A percentile compares a stretch with the other conserved stretches of the same genome.
Evolutionary conservation across 116 monocot species (phyloP).

Genomic region (Papilionanthe hybrid): DNA sequence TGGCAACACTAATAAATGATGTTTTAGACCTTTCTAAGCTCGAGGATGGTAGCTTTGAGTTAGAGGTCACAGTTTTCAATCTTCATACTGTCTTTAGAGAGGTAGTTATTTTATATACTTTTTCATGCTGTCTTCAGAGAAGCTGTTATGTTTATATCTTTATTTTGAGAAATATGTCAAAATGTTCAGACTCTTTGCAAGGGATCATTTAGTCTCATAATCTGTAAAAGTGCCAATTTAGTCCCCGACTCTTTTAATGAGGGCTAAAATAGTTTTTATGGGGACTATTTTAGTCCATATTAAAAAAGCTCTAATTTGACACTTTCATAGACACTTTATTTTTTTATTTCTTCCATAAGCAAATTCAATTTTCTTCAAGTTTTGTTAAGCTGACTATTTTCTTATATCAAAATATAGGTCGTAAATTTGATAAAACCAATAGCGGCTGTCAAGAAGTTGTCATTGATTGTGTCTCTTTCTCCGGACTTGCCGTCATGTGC

Average conservation of each 20-base stretch:
- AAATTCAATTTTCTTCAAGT: not conserved
- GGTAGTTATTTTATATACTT: slow-evolving; percentile 27
- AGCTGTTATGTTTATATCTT: too few species aligned
- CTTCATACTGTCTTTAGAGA: slow-evolving; percentile 78
- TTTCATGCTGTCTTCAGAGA: not conserved
- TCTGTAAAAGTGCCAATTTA: too few species aligned
- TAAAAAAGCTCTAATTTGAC: too few species aligned
- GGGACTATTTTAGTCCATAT: too few species aligned
- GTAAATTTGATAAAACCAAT: slow-evolving; percentile 84
- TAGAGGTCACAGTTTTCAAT: slow-evolving; percentile 64
- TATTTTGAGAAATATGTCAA: too few species aligned
- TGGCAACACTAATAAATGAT: slow-evolving; percentile 82
- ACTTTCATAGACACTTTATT: too few species aligned
- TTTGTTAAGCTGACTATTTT: slow-evolving; percentile 10
- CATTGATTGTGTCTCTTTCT: slow-evolving; percentile 40
- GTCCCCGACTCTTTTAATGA: too few species aligned
- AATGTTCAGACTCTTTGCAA: too few species aligned
- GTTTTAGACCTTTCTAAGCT: slow-evolving; percentile 86
- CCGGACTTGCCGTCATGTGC: slow-evolving; percentile 71
- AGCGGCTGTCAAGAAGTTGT: slow-evolving; percentile 70
- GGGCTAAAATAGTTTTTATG: too few species aligned
- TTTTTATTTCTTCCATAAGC: too few species aligned
- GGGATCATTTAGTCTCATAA: too few species aligned
- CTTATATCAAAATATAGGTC: slow-evolving; percentile 34
- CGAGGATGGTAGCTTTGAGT: slow-evolving; percentile 80